Percentiles rank a stretch among this genome's conserved stretches.
Evolutionary conservation across 306 rosid genomes (phyloP).

Genomic region (Potentilla sterilis): DNA sequence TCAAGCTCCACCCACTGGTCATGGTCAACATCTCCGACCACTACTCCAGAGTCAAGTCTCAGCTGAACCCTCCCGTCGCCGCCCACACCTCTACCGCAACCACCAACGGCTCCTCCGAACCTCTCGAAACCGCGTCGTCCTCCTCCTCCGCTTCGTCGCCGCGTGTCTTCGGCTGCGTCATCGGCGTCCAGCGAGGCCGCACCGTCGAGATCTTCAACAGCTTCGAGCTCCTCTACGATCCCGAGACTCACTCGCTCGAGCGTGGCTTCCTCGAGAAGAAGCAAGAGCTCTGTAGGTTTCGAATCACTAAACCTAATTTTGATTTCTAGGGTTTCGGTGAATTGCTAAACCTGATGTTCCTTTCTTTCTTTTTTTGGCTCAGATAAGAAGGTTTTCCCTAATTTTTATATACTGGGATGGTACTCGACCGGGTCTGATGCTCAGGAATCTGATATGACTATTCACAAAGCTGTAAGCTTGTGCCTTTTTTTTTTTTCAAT

Average conservation of each 20-base stretch:
- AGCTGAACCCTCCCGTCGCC: conserved; percentile 54
- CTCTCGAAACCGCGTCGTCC: conserved; percentile 25
- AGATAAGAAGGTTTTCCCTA: conserved; percentile 97
- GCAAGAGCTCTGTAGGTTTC: conserved; percentile 85
- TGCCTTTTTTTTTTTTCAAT: background rate
- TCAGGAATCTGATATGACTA: conserved; percentile 79
- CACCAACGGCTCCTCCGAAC: conserved; percentile 41
- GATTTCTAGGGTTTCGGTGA: conserved; percentile 2
- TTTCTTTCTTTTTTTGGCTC: conserved; percentile 6
- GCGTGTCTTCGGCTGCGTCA: conserved; percentile 87
- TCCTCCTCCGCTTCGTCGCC: conserved; percentile 17
- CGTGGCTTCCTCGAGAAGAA: conserved; percentile 93
- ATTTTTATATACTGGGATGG: conserved; percentile 93
- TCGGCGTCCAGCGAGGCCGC: conserved; percentile 97
- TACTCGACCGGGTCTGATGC: conserved; percentile 95
- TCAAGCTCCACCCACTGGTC: conserved; percentile 92
- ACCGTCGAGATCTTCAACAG: conserved; percentile 98
- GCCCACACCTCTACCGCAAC: conserved; percentile 14
- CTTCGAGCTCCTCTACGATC: conserved; percentile 90
- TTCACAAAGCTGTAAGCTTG: conserved; percentile 73
- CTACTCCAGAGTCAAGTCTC: conserved; percentile 80
- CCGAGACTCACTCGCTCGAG: conserved; percentile 73
- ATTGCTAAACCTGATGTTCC: background rate
- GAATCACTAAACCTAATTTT: background rate
- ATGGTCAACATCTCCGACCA: conserved; percentile 96